Base-by-base conservation (phyloP, 805 yeast species). In the Lachancea mirantina region DNA sequence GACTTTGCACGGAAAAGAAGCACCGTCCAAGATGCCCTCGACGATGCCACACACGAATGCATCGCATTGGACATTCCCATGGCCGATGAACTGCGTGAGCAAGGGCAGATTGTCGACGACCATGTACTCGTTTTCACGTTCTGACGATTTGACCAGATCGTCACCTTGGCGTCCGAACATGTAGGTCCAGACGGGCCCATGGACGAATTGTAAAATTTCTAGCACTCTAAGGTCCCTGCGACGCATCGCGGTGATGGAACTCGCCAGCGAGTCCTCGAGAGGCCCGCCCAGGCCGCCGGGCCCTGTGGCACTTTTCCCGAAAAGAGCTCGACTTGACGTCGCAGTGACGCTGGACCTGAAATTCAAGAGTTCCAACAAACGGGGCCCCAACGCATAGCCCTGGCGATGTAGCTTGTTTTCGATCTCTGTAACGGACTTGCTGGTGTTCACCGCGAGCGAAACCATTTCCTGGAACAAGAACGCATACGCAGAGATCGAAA, bases 21-120 rank as follows among this genome's bases (percentile, higher is more conserved):
- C 67, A 5, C 77, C 66, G 43, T 79, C 83, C 40, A 85, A 63
- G 2, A 84, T 78, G 1, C 94, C 94, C 51, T 84, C 89, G 17
- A 85, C 68, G n/a, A 85, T 69, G 1, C 96, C 96, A 8, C 94
- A 94, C 2, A 78, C 72, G 49, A 81, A 83, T 4, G 89, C 84
- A 11, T 83, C 79, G 54, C 94, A 82, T n/a, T 82, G 76, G 49
- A 76, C 72, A 40, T 81, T 88, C 41, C 72, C 72, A 1, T 92
- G 87, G 3, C 78, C 74, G 8, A 84, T 74, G 49, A 69, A 85
- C 46, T 72, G 73, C 14, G 84, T 67, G 19, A 84, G 60, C 29
- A 77, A 45, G 2, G 95, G 95, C 14, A 65, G 57, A 46, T 78
- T 74, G 52, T 85, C 96, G 18, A 78, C 74, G 32, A 87, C 81